Conservation (phyloP, 2,329 filamentous ascomycete species). For the Penicillium rolfsii region DNA sequence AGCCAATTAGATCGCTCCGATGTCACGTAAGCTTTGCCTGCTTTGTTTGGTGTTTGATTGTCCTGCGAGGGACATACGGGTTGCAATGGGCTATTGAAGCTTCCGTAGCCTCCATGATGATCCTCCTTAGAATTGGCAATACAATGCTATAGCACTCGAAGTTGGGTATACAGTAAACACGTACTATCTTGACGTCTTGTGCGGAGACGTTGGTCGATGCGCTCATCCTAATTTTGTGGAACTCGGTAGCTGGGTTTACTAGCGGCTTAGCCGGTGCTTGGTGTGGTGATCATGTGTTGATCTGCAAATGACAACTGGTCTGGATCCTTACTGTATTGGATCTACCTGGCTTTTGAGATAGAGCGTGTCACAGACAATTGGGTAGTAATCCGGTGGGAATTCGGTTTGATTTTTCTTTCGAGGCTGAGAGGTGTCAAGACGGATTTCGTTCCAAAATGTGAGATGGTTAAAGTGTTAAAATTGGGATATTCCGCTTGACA, state of each 20-base stretch:
- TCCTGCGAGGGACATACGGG: background rate
- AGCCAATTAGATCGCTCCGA: background rate
- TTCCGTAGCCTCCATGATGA: background rate
- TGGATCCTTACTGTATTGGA: background rate
- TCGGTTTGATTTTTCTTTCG: background rate
- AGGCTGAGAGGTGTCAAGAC: background rate
- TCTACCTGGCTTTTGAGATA: background rate
- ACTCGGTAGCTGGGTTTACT: background rate
- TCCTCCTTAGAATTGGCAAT: background rate
- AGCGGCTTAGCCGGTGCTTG: background rate
- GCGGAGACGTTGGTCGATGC: background rate
- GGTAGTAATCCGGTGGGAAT: too few species aligned
- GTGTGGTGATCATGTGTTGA: background rate
- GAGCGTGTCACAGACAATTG: background rate
- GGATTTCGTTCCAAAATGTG: background rate
- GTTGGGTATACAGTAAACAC: too few species aligned
- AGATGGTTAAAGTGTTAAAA: background rate
- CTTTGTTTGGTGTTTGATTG: background rate
- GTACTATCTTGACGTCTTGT: background rate
- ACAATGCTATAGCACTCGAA: background rate
- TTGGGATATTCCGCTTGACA: too few species aligned
- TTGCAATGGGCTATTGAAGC: background rate
- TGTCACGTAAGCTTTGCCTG: background rate
- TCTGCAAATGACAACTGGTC: background rate
- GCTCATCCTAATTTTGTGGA: slow-evolving; percentile 1